Percentiles rank a stretch among this genome's conserved stretches.
Conservation (phyloP, 2,329 filamentous ascomycete genomes). For the Aspergillus aculeatus region DNA sequence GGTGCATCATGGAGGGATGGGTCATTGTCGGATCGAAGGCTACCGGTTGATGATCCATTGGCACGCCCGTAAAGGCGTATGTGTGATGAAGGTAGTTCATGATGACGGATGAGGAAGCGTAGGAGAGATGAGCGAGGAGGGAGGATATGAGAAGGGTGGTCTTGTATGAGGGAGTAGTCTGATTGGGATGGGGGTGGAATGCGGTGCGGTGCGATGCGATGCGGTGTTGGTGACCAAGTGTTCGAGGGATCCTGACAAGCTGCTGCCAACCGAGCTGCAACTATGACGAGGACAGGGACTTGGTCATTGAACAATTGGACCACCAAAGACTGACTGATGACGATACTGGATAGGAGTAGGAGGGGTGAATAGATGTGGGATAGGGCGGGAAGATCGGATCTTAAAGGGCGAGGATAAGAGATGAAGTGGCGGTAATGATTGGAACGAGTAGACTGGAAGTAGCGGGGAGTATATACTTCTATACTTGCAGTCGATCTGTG, state of each 20-base stretch:
- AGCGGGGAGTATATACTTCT: slow-evolving; percentile 11
- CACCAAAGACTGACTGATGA: slow-evolving; percentile 2
- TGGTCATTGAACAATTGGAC: slow-evolving; percentile 14
- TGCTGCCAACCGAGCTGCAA: slow-evolving; percentile 10
- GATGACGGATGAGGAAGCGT: slow-evolving; percentile 15
- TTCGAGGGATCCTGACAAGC: slow-evolving; percentile 1
- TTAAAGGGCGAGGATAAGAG: slow-evolving; percentile 6
- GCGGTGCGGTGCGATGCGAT: background rate
- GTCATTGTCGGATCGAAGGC: slow-evolving; percentile 37
- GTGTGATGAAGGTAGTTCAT: slow-evolving; percentile 44
- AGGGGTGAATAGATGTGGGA: background rate
- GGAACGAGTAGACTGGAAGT: slow-evolving; percentile 16
- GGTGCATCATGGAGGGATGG: slow-evolving; percentile 39
- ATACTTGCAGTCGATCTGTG: slow-evolving; percentile 13
- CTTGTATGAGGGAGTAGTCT: background rate
- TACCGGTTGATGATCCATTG: slow-evolving; percentile 41
- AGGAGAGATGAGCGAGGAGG: slow-evolving; percentile 7
- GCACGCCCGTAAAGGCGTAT: slow-evolving; percentile 36
- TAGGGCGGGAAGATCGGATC: slow-evolving; percentile 6
- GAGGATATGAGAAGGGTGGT: background rate
- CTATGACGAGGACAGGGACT: background rate
- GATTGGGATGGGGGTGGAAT: background rate
- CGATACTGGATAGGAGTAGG: slow-evolving; percentile 1
- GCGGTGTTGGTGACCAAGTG: background rate
- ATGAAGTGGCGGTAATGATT: slow-evolving; percentile 6